Conservation (phyloP, 345 rosid genomes). For the Microcos paniculata region DNA sequence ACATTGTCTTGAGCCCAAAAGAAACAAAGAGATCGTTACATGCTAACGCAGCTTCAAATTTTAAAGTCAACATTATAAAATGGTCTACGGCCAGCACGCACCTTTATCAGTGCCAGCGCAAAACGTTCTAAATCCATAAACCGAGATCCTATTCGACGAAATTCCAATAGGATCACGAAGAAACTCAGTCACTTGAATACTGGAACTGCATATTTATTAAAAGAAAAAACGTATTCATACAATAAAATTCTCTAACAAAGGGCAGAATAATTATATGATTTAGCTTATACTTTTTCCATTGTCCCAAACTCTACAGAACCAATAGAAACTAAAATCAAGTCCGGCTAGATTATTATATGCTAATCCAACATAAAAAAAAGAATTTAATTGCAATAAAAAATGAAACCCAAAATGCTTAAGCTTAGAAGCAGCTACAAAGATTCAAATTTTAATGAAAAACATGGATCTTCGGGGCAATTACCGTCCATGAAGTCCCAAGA, state of each 20-base stretch:
- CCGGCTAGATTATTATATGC: not conserved
- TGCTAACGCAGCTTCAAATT: not conserved
- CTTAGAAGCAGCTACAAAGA: not conserved
- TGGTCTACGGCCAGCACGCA: constrained; percentile 16
- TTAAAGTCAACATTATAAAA: not conserved
- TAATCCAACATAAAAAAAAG: not conserved
- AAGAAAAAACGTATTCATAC: constrained; percentile 20
- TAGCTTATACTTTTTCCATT: not conserved
- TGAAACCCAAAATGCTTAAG: not conserved
- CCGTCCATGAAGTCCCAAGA: constrained; percentile 52
- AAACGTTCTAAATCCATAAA: constrained; percentile 64
- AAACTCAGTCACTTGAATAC: constrained; percentile 41
- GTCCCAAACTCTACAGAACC: not conserved
- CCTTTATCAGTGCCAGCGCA: constrained; percentile 67
- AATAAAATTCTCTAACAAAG: constrained; percentile 14
- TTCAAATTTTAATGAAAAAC: not conserved
- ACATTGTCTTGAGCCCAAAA: not conserved
- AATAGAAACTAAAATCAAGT: not conserved
- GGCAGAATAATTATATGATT: not conserved
- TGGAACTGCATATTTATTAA: constrained; percentile 38
- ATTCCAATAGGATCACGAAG: constrained; percentile 35
- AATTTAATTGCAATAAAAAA: not conserved
- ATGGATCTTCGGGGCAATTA: constrained; percentile 17
- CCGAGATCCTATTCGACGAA: constrained; percentile 48
- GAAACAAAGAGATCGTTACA: not conserved